These are phyloP conservation scores for Auricularia sp. DNA, from an alignment of 768 basidiomycete species.

Conservation along the genomic window DNA sequence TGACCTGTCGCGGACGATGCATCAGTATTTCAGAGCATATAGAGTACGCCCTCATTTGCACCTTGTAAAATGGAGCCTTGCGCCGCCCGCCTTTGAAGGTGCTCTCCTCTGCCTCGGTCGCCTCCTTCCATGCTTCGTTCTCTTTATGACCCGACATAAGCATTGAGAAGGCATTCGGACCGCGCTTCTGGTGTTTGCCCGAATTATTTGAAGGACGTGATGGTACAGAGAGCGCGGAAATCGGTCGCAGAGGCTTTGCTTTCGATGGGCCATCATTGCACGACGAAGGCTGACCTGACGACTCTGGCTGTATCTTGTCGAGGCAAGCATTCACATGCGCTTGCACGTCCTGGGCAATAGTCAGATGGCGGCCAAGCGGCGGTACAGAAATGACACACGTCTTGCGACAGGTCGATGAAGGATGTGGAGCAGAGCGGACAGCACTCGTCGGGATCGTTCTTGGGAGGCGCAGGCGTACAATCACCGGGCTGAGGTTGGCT, in stretches of 20 bases:
- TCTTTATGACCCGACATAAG: conserved; percentile 85
- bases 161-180: conserved; percentile 55
- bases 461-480: background rate
- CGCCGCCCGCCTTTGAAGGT: conserved; percentile 43
- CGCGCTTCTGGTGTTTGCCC: conserved; percentile 6
- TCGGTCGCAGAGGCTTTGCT: conserved; percentile 13
- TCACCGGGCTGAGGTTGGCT: background rate
- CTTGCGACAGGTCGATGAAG: conserved; percentile 15
- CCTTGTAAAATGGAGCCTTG: conserved; percentile 91
- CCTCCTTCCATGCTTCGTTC: conserved; percentile 78
- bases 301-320: conserved; percentile 17
- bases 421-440: conserved; percentile 24
- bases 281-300: conserved; percentile 1
- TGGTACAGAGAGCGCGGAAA: conserved; percentile 13
- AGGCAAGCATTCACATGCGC: conserved; percentile 51
- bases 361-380: conserved; percentile 1
- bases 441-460: background rate
- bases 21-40: background rate
- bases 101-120: conserved; percentile 40
- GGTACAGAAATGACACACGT: conserved; percentile 16
- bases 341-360: conserved; percentile 33
- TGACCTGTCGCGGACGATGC: conserved; percentile 17
- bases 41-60: conserved; percentile 18
- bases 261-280: background rate
- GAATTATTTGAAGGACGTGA: conserved; percentile 9